Evolutionary conservation across 257 asterid species (phyloP).

Genomic region (Solanum boliviense): DNA sequence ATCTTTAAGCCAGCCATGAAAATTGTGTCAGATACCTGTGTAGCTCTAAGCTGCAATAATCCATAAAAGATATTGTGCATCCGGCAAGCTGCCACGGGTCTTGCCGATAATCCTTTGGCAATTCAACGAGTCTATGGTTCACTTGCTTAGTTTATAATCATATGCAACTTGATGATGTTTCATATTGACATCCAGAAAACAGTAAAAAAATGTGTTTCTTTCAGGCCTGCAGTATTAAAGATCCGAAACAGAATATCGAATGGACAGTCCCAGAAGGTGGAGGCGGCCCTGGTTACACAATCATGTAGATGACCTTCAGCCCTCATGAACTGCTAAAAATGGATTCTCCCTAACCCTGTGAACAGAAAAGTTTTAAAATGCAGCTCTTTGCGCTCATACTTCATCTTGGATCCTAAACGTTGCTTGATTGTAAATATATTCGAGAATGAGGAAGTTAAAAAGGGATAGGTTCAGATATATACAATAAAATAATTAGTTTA

Average conservation of each 20-base stretch:
- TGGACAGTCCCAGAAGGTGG: slow-evolving; percentile 99
- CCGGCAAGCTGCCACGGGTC: not conserved
- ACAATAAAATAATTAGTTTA: too few relatives aligned
- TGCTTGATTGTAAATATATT: not conserved
- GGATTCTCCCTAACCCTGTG: not conserved
- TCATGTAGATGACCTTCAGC: slow-evolving; percentile 37
- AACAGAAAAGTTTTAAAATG: not conserved
- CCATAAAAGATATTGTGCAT: not conserved
- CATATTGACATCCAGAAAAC: not conserved
- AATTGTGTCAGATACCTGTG: not conserved
- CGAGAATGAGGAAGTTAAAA: not conserved
- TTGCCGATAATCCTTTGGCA: not conserved
- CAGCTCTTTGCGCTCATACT: not conserved
- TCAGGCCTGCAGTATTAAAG: slow-evolving; percentile 96
- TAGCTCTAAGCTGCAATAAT: not conserved
- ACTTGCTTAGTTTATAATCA: not conserved
- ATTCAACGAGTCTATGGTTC: not conserved
- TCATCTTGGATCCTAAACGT: not conserved
- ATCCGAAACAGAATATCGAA: slow-evolving; percentile 78
- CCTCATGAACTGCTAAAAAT: not conserved
- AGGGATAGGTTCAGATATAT: not conserved
- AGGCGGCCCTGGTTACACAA: slow-evolving; percentile 90
- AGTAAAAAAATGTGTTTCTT: not conserved
- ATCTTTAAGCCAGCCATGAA: not conserved
- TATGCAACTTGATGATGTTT: not conserved